Base-by-base conservation (phyloP, 2,329 filamentous ascomycete genomes). In the Escovopsis sp. region DNA sequence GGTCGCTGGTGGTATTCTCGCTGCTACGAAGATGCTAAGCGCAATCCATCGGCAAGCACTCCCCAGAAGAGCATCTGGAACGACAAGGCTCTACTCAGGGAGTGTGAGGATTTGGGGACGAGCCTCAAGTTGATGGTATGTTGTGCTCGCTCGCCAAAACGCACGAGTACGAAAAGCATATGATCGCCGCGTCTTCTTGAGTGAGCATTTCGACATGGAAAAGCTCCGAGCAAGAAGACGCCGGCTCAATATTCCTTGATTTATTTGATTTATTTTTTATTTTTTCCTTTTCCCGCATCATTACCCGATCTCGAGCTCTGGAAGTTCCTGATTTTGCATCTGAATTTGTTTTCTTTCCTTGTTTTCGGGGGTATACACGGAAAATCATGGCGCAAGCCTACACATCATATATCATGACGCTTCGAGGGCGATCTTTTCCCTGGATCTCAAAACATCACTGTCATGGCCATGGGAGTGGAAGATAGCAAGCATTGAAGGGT, bases 1-100 rank as follows among this genome's bases (percentile, higher is more conserved):
- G 89, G 87, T 2, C 74, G 91, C 35, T 96, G 89, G 86, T 98
- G 91, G 91, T 96, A 94, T 61, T 84, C 78, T 9, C 77, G 83
- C 40, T 95, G 89, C 66, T 96, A 95, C 58, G 89, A 95, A 61
- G 76, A 72, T 43, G 70, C 73, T 5, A 67, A 79, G 8, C 60
- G 74, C n/a, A 45, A 31, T 44, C 45, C 58, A 65, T 29, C 51
- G 68, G 39, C 20, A 4, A 20, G 20, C 20, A 20, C 20, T 20
- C 20, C 20, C 4, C 20, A 20, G 57, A 58, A 54, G 45, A 74
- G 82, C 57, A 84, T 96, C 50, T 96, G 88, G 81, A 72, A 70
- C 37, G 83, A 95, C 55, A 74, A 71, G 42, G 71, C 71, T 9
- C 63, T 96, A 25, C 66, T 96, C 37, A 67, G 75, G 13, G 91